phyloP scores from a whole-genome alignment of 2,329 filamentous ascomycete species.

The Herpotrichia juniperi region DNA sequence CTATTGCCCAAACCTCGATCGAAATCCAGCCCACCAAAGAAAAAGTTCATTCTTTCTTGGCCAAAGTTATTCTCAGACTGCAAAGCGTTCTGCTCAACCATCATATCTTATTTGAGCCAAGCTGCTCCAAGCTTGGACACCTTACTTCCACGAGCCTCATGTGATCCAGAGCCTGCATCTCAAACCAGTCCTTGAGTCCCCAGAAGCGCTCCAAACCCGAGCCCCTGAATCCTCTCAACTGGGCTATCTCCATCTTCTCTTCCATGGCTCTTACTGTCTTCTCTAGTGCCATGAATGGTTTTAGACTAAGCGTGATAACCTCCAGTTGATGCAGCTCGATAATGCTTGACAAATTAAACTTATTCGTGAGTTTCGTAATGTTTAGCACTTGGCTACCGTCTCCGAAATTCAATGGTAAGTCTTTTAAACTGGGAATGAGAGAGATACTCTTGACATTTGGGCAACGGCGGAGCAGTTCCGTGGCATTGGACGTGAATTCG shows the following conservation, averaged over 20 bases:
- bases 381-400: conserved; percentile 1
- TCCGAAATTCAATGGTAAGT: conserved; percentile 2
- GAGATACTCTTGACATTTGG: conserved; percentile 2
- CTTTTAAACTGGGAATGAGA: conserved; percentile 7
- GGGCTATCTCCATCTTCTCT: not conserved
- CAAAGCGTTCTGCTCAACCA: no score
- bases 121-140: not conserved
- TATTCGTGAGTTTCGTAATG: not conserved
- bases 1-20: no score
- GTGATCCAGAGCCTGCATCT: not conserved
- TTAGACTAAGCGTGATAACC: conserved; percentile 1
- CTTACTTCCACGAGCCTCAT: conserved; percentile 2
- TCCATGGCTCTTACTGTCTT: conserved; percentile 9
- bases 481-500: conserved; percentile 2
- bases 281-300: conserved; percentile 10
- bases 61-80: no score
- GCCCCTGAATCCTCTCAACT: not conserved
- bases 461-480: conserved; percentile 5
- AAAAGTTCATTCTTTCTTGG: no score
- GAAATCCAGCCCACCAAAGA: no score
- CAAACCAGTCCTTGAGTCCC: conserved; percentile 9
- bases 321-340: not conserved
- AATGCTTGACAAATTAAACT: conserved; percentile 6
- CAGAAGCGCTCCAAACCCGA: conserved; percentile 7
- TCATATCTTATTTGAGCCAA: not conserved